Conservation (phyloP, 139 green algal species). For the Haematococcus sp. region DNA sequence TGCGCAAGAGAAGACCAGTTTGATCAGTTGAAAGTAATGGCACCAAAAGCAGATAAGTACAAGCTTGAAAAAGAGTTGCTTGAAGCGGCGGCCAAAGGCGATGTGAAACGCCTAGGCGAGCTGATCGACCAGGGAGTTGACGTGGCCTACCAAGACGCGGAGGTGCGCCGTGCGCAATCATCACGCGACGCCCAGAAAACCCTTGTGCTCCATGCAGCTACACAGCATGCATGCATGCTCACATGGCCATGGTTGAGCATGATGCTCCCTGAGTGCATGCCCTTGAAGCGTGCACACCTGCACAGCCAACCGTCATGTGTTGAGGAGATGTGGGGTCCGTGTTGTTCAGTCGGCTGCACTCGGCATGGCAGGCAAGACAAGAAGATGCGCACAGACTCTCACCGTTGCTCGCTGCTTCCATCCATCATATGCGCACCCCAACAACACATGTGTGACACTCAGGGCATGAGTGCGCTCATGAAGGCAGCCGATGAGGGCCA, state of each 20-base stretch:
- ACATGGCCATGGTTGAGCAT: background rate
- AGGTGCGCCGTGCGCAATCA: background rate
- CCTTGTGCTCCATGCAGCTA: too few species aligned
- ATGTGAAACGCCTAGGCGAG: background rate
- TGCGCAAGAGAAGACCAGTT: too few species aligned
- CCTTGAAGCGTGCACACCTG: too few species aligned
- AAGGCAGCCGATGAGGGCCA: constrained; percentile 18
- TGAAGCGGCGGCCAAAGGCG: constrained; percentile 6
- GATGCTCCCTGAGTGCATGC: too few species aligned
- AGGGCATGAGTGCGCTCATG: constrained; percentile 31
- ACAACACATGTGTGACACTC: background rate
- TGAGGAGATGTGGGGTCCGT: too few species aligned
- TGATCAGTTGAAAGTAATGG: too few species aligned
- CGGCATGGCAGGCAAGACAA: too few species aligned
- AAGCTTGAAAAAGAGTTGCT: background rate
- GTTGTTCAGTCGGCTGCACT: too few species aligned
- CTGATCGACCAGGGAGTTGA: constrained; percentile 16
- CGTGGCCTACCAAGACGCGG: constrained; percentile 15
- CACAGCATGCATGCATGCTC: background rate
- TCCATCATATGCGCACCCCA: background rate
- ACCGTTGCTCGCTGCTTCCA: background rate
- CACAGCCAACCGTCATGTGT: too few species aligned
- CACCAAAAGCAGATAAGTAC: background rate
- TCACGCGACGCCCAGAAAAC: too few species aligned
- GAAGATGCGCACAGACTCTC: too few species aligned